These are phyloP conservation scores for Pseudognaphalium luteoalbum DNA, from an alignment of 129 eudicot species.

Conservation along the genomic window DNA sequence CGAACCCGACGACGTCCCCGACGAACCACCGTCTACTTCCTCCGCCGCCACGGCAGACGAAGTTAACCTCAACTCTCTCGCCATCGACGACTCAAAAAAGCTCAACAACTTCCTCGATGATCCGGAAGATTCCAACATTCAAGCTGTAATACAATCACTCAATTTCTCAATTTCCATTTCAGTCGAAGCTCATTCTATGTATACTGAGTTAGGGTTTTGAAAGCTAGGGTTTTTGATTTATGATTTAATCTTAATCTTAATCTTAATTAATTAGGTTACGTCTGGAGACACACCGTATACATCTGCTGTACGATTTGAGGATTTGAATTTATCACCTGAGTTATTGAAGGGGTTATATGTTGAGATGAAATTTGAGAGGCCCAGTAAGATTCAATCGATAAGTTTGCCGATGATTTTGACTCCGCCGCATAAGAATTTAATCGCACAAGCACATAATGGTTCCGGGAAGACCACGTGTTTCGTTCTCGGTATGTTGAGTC, in stretches of 20 bases:
- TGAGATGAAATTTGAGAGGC: constrained; percentile 12
- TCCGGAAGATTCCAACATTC: constrained; percentile 63
- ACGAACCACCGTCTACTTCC: constrained; percentile 30
- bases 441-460: constrained; percentile 13
- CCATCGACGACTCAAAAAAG: constrained; percentile 40
- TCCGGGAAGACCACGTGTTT: constrained; percentile 15
- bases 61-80: constrained; percentile 33
- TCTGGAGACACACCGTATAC: constrained; percentile 17
- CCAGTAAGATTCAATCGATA: constrained; percentile 16
- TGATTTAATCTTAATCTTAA: too few species aligned
- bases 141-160: constrained; percentile 49
- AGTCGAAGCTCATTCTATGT: neutral
- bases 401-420: constrained; percentile 16
- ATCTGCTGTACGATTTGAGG: constrained; percentile 14
- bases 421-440: constrained; percentile 13
- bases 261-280: constrained; percentile 6
- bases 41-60: neutral
- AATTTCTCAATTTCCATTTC: neutral
- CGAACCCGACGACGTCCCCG: constrained; percentile 44
- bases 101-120: constrained; percentile 47
- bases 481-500: constrained; percentile 16
- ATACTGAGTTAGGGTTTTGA: neutral
- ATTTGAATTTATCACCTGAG: constrained; percentile 1
- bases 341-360: constrained; percentile 11
- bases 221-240: neutral